Base-by-base conservation (phyloP, 371 early-diverging fungal species). In the Mucor plumbeus region DNA sequence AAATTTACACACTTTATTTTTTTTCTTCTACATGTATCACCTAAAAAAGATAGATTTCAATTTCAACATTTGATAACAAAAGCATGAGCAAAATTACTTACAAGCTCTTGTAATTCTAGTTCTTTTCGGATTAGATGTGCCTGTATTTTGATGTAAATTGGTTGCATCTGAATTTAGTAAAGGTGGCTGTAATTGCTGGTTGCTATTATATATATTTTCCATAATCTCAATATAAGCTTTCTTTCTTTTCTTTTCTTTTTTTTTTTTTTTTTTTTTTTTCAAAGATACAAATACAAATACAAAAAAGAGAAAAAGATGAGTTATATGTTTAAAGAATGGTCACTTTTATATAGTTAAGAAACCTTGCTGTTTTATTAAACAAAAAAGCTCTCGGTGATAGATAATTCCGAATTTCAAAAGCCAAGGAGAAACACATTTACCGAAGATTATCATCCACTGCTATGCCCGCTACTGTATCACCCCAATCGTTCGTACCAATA, bases 1-100 rank as follows among this genome's bases (percentile, higher is more conserved):
- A 11, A 1, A 38, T 26, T 7, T 26, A 26, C 59, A 38, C 66
- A 82, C 83, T 78, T 80, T 59, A 80, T 80, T 55, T 82, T 82
- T 58, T 82, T 82, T 0, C 77, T 71, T 55, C 83, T 65, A 61
- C 83, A 82, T 6, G 74, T 75, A 77, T 82, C 83, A 39, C 83
- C 83, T 82, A 48, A 48, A 40, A 62, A 11, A 19, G 36, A 21
- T 7, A 19, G 26, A 15, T 5, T 21, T 26, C 8, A n/a, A 53
- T 5, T 26, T 38, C 38, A 17, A 10, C 31, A 59, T 21, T 3
- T 26, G 26, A 41, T 33, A 14, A 13, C 50, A 53, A 38, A 14
- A 10, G 55, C 21, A 1, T 11, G 9, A 5, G 4, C n/a, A 61
- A 7, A 9, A 15, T 14, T 56, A 50, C 47, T 70, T 79, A 79